These are phyloP conservation scores for Colletotrichum simmondsii DNA, from an alignment of 2,329 filamentous ascomycete genomes.

Conservation along the genomic window DNA sequence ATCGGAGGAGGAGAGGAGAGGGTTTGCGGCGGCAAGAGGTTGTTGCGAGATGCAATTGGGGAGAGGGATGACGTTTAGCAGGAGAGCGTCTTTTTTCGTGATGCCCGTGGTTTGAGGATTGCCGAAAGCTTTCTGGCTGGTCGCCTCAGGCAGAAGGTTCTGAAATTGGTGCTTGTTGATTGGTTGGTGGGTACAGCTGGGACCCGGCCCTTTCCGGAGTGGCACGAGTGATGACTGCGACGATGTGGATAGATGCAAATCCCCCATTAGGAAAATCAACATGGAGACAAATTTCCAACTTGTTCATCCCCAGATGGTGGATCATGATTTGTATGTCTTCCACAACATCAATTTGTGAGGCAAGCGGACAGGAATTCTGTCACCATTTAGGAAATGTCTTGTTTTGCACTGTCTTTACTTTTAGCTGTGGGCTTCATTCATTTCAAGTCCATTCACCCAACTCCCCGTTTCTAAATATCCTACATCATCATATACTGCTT, in stretches of 20 bases:
- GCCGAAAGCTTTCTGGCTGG: constrained; percentile 36
- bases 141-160: constrained; percentile 41
- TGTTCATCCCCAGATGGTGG: not conserved
- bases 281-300: not conserved
- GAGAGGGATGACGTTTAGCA: constrained; percentile 34
- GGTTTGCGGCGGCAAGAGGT: constrained; percentile 23
- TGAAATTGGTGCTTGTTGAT: constrained; percentile 60
- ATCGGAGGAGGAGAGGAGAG: constrained; percentile 32
- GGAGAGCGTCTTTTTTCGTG: constrained; percentile 39
- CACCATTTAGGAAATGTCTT: not conserved
- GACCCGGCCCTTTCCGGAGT: constrained; percentile 36
- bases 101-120: constrained; percentile 41
- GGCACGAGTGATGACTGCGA: constrained; percentile 17
- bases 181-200: constrained; percentile 45
- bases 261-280: constrained; percentile 17
- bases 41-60: constrained; percentile 35
- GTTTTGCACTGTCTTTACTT: not conserved
- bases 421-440: not conserved
- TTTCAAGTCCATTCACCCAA: not conserved
- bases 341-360: not conserved
- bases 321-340: accelerated
- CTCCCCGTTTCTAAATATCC: constrained; percentile 1
- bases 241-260: constrained; percentile 14
- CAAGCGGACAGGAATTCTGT: not conserved
- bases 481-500: constrained; percentile 31